Evolutionary conservation across 768 basidiomycete species (phyloP).

Genomic region (Mycena leptocephala): DNA sequence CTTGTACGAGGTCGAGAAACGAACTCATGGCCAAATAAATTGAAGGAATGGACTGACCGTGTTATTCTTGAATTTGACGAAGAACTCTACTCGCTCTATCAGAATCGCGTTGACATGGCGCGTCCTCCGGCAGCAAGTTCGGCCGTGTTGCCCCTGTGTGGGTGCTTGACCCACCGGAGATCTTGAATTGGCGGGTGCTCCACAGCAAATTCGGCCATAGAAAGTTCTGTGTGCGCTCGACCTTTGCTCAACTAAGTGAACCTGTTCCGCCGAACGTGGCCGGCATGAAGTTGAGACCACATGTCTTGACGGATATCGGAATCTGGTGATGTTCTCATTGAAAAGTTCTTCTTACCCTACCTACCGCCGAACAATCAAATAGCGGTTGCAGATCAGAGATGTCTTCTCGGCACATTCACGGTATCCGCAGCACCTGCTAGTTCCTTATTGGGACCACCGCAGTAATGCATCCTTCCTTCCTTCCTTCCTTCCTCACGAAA

Average conservation of each 20-base stretch:
- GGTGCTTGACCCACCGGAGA: constrained; percentile 16
- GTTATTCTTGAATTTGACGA: constrained; percentile 17
- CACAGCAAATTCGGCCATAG: constrained; percentile 17
- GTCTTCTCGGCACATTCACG: neutral
- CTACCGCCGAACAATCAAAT: neutral
- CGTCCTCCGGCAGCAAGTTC: constrained; percentile 17
- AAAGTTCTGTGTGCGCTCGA: constrained; percentile 17
- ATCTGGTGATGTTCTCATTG: constrained; percentile 13
- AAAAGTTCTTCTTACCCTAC: constrained; percentile 10
- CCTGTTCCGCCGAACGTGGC: constrained; percentile 18
- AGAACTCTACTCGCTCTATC: constrained; percentile 16
- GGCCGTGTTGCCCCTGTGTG: constrained; percentile 18
- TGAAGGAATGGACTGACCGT: constrained; percentile 18
- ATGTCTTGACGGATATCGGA: constrained; percentile 1
- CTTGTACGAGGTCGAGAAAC: constrained; percentile 17
- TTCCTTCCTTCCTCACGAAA: neutral
- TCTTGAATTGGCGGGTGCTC: constrained; percentile 19
- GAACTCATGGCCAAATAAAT: constrained; percentile 15
- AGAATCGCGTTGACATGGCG: constrained; percentile 18
- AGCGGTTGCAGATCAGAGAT: constrained; percentile 9
- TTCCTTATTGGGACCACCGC: neutral
- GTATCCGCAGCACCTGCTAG: neutral
- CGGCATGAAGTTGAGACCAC: constrained; percentile 17
- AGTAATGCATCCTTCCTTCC: neutral
- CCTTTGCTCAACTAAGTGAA: constrained; percentile 19